phyloP scores from a whole-genome alignment of 345 rosid genomes.

The Pistacia atlantica region DNA sequence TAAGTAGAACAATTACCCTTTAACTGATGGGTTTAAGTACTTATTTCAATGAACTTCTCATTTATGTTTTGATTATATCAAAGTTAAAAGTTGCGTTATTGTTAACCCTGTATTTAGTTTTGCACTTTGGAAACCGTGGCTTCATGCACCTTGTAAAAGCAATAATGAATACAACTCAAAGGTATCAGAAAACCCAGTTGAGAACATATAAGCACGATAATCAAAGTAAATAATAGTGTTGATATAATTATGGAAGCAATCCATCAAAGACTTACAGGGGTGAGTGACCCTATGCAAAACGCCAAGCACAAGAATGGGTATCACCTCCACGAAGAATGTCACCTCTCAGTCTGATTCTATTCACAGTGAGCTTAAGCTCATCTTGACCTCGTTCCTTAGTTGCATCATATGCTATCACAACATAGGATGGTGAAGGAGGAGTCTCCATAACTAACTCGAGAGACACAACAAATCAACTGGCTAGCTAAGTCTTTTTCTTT shows the following conservation, averaged over 20 bases:
- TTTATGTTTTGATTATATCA: background rate
- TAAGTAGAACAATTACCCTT: too few relatives aligned
- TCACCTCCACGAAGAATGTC: slow-evolving; percentile 56
- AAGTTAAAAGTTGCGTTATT: too few relatives aligned
- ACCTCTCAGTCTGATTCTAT: slow-evolving; percentile 33
- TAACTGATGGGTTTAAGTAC: too few relatives aligned
- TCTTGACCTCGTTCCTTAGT: slow-evolving; percentile 47
- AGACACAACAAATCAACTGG: background rate
- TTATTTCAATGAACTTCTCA: too few relatives aligned
- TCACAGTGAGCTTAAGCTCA: slow-evolving; percentile 39
- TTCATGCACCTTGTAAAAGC: too few relatives aligned
- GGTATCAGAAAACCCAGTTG: too few relatives aligned
- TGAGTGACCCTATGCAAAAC: slow-evolving; percentile 52
- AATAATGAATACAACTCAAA: too few relatives aligned
- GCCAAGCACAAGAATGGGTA: slow-evolving; percentile 50
- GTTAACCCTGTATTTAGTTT: too few relatives aligned
- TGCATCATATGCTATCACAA: slow-evolving; percentile 57
- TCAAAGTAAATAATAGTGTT: background rate
- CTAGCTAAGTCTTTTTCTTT: too few relatives aligned
- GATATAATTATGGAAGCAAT: background rate
- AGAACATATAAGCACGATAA: background rate
- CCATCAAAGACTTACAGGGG: slow-evolving; percentile 47
- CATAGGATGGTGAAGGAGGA: slow-evolving; percentile 36
- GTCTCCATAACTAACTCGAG: slow-evolving; percentile 30
- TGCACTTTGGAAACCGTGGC: too few relatives aligned